A percentile compares a stretch with the other conserved stretches of the same genome.
Conservation (phyloP, 495 filamentous ascomycete species). For the Tetracladium marchalianum region DNA sequence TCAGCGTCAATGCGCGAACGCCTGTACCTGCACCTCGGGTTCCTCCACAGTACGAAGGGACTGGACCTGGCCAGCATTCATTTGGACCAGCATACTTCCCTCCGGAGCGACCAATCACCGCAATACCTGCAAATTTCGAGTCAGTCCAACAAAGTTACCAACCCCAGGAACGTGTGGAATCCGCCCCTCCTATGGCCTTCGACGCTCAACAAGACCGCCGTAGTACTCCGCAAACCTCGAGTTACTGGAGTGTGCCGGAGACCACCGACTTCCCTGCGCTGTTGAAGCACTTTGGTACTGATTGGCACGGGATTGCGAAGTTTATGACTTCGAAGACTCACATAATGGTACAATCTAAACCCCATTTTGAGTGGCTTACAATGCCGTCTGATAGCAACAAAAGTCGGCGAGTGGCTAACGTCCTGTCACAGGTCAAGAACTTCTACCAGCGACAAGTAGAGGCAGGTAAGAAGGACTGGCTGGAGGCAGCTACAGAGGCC, state of each 20-base stretch:
- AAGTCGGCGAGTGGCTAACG: constrained; percentile 23
- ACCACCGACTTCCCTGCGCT: constrained; percentile 70
- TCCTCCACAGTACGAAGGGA: constrained; percentile 12
- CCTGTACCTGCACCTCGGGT: constrained; percentile 2
- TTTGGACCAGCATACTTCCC: constrained; percentile 27
- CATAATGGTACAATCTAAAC: constrained; percentile 63
- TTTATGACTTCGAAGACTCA: constrained; percentile 89
- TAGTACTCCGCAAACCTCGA: constrained; percentile 56
- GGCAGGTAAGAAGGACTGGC: constrained; percentile 43
- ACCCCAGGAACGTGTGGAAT: constrained; percentile 23
- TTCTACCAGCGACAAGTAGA: constrained; percentile 76
- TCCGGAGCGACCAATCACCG: constrained; percentile 20
- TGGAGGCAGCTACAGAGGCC: constrained; percentile 56
- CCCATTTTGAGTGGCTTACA: constrained; percentile 9
- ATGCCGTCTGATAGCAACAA: constrained; percentile 20
- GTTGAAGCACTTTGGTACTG: constrained; percentile 75
- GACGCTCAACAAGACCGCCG: constrained; percentile 31
- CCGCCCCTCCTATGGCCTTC: constrained; percentile 26
- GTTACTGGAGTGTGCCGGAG: constrained; percentile 97
- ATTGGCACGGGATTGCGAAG: constrained; percentile 75
- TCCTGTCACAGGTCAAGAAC: constrained; percentile 68
- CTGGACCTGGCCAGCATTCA: constrained; percentile 13
- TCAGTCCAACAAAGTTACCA: constrained; percentile 16
- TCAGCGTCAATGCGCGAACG: neutral
- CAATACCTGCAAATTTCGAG: constrained; percentile 28